Evolutionary conservation across 225 moss, liverwort and hornwort genomes (phyloP), one percentile per base, ranked within the genome.

Genomic region (Bryoerythrophyllum caledonicum): DNA sequence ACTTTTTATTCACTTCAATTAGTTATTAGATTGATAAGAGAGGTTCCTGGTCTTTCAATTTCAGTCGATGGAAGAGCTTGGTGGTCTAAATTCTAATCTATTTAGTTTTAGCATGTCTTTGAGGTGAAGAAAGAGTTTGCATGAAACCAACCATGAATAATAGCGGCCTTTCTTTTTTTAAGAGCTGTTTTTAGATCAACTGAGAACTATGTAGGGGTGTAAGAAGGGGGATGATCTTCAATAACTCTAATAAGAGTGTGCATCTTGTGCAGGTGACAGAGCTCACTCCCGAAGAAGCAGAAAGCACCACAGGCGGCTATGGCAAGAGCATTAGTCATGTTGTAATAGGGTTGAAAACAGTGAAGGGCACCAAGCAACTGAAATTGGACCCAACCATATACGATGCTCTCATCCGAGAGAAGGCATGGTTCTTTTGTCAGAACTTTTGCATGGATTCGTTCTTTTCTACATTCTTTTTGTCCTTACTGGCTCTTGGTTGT

Each of bases 311-410:
- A 7, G 94, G 94, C 61, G 96, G 94, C 53, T 92, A 94, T 82
- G 94, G 94, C 71, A 97, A 97, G 87, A 94, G 92, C 78, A 97
- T 97, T 38, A 94, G 94, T 73, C 94, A 91, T 78, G 89, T 97
- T 54, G 91, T 91, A 56, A 93, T 97, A 78, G 94, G 96, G 30
- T 79, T 97, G 79, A 94, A 94, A 85, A 94, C 94, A 28, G 91
- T 97, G 53, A 93, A 97, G 69, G 94, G 96, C 26, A 94, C 94
- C 35, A 97, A 94, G 79, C 96, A 97, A 77, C 82, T 93, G 68
- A 97, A 94, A 72, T 77, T 94, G 58, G 94, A 94, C 79, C 96
- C 92, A 46, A 93, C 94, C 7, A 97, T 94, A 41, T 90, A 93
- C 70, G 91, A 97, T 80, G 94, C 90, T 27, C 84, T 94, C 16